Conservation (phyloP, 1,139 yeast genomes). For the Debaryomyces subglobosus region DNA sequence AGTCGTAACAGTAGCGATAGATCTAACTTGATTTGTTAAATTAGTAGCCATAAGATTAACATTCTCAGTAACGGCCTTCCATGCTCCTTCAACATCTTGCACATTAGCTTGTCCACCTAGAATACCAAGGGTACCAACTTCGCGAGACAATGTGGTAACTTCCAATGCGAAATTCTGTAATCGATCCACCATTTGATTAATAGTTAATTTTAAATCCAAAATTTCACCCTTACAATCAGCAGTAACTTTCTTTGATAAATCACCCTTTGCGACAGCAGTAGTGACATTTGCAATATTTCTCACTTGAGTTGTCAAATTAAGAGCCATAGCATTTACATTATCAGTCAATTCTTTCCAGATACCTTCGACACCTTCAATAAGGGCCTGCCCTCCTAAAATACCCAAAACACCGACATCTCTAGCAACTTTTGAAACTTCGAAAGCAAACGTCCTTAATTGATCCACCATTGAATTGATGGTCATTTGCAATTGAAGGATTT, state of each 20-base stretch:
- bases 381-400: slow-evolving; percentile 85
- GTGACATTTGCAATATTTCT: slow-evolving; percentile 90
- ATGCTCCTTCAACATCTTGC: slow-evolving; percentile 90
- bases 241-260: slow-evolving; percentile 79
- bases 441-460: slow-evolving; percentile 83
- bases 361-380: slow-evolving; percentile 81
- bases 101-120: slow-evolving; percentile 92
- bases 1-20: slow-evolving; percentile 88
- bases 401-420: slow-evolving; percentile 91
- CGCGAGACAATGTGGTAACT: slow-evolving; percentile 83
- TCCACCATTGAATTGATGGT: slow-evolving; percentile 88
- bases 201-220: slow-evolving; percentile 75
- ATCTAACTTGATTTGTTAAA: slow-evolving; percentile 84
- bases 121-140: slow-evolving; percentile 88
- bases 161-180: slow-evolving; percentile 87
- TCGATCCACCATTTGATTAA: slow-evolving; percentile 86
- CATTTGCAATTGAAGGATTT: slow-evolving; percentile 74
- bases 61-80: slow-evolving; percentile 90
- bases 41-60: slow-evolving; percentile 91
- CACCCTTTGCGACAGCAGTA: slow-evolving; percentile 92
- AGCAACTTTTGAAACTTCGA: slow-evolving; percentile 86
- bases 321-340: slow-evolving; percentile 90
- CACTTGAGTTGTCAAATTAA: slow-evolving; percentile 83
- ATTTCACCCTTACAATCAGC: slow-evolving; percentile 92
- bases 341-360: slow-evolving; percentile 90